Base-by-base conservation (phyloP, 2,329 filamentous ascomycete genomes). In the Colletotrichum lindemuthianum region DNA sequence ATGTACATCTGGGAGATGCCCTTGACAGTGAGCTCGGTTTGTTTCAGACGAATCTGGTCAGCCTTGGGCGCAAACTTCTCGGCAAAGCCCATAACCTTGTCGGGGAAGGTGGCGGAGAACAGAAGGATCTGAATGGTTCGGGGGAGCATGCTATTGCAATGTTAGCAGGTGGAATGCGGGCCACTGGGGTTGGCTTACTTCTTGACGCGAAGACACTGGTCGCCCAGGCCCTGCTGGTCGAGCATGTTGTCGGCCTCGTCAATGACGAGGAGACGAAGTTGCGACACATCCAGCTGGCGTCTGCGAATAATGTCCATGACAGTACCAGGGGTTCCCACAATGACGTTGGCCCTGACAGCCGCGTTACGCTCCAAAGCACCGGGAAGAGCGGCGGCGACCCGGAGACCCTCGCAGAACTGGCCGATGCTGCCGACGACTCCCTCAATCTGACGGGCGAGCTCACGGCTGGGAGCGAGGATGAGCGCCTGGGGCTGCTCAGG, bases 211-310 rank as follows among this genome's bases (percentile, higher is more conserved):
- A 93, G 87, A 78, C 95, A 98, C 79, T 99, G 96, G 64, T 98
- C 96, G 56, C 96, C 96, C 59, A 99, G 84, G 55, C 96, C 95
- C 79, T 97, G 93, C 78, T 95, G 91, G 74, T 98, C 96, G 65
- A 99, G 82, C 96, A 99, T 99, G 81, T 97, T 98, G 81, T 99
- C 96, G 61, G 96, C 96, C 81, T 99, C 96, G 73, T 99, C 96
- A 57, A 99, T 85, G 60, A 97, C 95, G 66, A 99, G 85, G 8
- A 97, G 86, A 76, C 89, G 92, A 70, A 99, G 83, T 63, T 88
- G 80, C 15, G 85, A 87, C 0, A 88, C 78, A 70, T 97, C 88
- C 68, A 99, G 85, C 73, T 92, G 86, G 69, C 88, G 86, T 71
- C 90, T 88, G 72, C 90, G 90, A 72, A 97, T 90, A 71, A 96